Percentiles rank a stretch among this genome's conserved stretches.
phyloP scores from a whole-genome alignment of 2,329 filamentous ascomycete genomes.

The Apiospora saccharicola region DNA sequence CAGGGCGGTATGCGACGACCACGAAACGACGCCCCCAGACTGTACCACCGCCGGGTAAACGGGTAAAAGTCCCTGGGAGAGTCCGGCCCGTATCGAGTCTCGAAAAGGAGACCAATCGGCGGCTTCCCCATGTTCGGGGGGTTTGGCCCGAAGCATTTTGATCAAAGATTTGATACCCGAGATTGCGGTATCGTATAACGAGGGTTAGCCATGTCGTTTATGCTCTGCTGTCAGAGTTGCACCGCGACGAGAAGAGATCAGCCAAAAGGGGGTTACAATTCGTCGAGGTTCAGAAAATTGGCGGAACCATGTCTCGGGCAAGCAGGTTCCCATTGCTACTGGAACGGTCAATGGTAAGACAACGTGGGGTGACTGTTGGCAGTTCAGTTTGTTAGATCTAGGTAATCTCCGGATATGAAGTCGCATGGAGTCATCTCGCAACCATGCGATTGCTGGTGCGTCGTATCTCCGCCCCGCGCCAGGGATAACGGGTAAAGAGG shows the following conservation, averaged over 20 bases:
- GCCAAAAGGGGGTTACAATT: background rate
- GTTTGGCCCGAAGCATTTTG: background rate
- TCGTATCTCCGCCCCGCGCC: background rate
- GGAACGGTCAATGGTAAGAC: constrained; percentile 6
- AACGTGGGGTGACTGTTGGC: background rate
- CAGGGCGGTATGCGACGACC: background rate
- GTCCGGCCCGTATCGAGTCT: background rate
- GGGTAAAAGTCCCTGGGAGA: constrained; percentile 1
- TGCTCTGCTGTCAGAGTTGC: background rate
- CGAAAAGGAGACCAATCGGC: constrained; percentile 10
- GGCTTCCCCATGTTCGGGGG: background rate
- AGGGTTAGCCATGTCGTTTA: background rate
- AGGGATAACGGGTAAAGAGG: background rate
- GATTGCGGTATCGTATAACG: background rate
- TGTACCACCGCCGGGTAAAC: background rate
- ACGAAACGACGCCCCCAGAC: background rate
- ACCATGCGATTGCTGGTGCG: background rate
- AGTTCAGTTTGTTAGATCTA: background rate
- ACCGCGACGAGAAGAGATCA: background rate
- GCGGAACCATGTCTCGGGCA: background rate
- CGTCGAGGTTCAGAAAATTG: background rate
- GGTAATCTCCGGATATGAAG: background rate
- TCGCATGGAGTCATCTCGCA: background rate
- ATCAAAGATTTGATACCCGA: background rate
- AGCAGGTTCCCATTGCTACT: background rate